phyloP scores from a whole-genome alignment of 2,329 filamentous ascomycete genomes.

The Penicillium expansum region DNA sequence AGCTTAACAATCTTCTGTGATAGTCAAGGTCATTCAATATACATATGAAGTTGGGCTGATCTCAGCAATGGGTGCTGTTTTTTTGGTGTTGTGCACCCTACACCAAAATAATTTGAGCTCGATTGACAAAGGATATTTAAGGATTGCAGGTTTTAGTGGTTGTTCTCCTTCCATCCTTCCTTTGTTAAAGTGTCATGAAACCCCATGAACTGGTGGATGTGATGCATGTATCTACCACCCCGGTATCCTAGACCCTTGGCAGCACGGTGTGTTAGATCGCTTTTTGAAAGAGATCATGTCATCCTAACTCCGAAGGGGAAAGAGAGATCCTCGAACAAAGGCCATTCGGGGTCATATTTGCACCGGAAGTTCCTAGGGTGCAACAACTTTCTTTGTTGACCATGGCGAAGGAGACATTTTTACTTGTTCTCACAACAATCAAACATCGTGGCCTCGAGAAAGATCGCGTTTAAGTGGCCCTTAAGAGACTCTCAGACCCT shows the following conservation, averaged over 20 bases:
- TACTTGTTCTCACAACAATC: background rate
- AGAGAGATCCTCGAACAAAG: background rate
- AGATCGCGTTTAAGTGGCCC: background rate
- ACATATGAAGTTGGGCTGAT: no score
- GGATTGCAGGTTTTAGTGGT: no score
- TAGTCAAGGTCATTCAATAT: background rate
- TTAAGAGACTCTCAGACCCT: background rate
- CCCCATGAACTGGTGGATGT: background rate
- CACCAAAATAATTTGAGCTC: background rate
- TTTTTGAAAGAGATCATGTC: background rate
- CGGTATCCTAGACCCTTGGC: background rate
- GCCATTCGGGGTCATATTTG: background rate
- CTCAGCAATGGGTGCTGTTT: background rate
- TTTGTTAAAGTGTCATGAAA: background rate
- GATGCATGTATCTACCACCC: background rate
- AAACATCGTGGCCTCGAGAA: background rate
- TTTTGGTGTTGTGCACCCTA: background rate
- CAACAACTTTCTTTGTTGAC: slow-evolving; percentile 1
- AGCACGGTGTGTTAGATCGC: background rate
- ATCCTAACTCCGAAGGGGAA: background rate
- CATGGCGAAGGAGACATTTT: background rate
- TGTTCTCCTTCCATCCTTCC: no score
- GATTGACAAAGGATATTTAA: no score
- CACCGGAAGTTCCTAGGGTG: background rate
- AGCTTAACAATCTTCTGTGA: background rate